A percentile compares a stretch with the other conserved stretches of the same genome.
Evolutionary conservation across 371 early-diverging fungal species (phyloP).

Genomic region (Nematocida homosporus): DNA sequence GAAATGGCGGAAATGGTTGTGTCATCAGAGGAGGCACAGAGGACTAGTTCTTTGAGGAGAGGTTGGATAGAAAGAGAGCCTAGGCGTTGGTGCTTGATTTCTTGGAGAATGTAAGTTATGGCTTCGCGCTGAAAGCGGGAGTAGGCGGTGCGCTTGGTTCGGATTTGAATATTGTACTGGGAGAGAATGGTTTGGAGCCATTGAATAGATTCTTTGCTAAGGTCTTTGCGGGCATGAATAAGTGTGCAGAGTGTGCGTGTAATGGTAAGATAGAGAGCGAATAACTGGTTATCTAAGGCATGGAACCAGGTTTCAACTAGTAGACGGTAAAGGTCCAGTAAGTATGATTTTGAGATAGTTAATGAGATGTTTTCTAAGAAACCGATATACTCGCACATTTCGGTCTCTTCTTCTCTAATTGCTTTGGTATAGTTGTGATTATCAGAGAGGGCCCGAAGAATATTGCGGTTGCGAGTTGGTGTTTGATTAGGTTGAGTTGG

Average conservation of each 20-base stretch:
- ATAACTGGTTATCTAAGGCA: neutral
- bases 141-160: conserved; percentile 13
- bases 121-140: conserved; percentile 38
- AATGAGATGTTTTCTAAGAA: conserved; percentile 17
- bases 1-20: neutral
- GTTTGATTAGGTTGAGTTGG: no score
- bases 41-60: conserved; percentile 1
- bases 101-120: conserved; percentile 22
- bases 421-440: neutral
- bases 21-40: conserved; percentile 12
- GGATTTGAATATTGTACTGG: conserved; percentile 34
- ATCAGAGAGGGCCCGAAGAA: no score
- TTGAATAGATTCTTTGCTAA: neutral
- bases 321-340: conserved; percentile 19
- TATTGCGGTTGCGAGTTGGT: no score
- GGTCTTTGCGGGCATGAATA: conserved; percentile 18
- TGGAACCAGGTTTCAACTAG: neutral
- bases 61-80: neutral
- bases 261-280: conserved; percentile 19
- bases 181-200: conserved; percentile 5
- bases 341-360: neutral
- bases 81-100: conserved; percentile 6
- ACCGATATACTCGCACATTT: conserved; percentile 16
- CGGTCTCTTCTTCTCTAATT: conserved; percentile 25
- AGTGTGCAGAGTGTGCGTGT: conserved; percentile 31